Percentiles rank a stretch among this genome's conserved stretches.
phyloP scores from a whole-genome alignment of 83 land plant species.

The Diphasiastrum complanatum region DNA sequence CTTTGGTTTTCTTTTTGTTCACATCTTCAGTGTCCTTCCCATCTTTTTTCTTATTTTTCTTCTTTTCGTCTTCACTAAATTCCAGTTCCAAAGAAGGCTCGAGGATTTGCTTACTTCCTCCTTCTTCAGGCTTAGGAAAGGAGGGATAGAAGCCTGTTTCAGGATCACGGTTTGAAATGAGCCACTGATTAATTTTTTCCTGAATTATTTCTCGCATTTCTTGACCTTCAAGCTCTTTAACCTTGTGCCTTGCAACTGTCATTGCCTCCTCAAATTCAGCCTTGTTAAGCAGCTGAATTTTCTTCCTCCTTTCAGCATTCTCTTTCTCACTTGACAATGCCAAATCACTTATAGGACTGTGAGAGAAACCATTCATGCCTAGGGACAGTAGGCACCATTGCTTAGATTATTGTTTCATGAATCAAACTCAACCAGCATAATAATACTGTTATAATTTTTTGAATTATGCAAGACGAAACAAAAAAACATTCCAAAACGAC shows the following conservation, averaged over 20 bases:
- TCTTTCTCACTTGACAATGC: neutral
- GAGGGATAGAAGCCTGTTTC: conserved; percentile 34
- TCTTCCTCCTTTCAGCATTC: conserved; percentile 26
- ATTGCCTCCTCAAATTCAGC: conserved; percentile 22
- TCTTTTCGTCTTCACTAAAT: conserved; percentile 28
- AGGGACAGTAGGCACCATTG: neutral
- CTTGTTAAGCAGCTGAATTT: conserved; percentile 20
- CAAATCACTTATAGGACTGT: conserved; percentile 15
- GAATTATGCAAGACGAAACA: neutral
- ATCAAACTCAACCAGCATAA: neutral
- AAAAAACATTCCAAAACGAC: no score
- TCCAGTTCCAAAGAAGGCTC: conserved; percentile 30
- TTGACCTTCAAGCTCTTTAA: conserved; percentile 41
- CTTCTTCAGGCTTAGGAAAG: conserved; percentile 31
- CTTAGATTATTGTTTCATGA: neutral
- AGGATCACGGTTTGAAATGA: conserved; percentile 32
- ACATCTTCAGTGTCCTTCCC: conserved; percentile 3
- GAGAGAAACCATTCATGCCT: conserved; percentile 20
- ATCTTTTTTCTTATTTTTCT: conserved; percentile 18
- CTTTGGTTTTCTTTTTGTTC: conserved; percentile 19
- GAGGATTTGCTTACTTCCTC: conserved; percentile 37
- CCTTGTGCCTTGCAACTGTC: conserved; percentile 22
- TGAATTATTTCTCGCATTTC: conserved; percentile 45
- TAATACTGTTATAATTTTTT: conserved; percentile 1
- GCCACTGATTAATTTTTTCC: conserved; percentile 34